Evolutionary conservation across 208 protist species (phyloP), one percentile per base, ranked within the genome.

Genomic region (Trypanosoma theileri): DNA sequence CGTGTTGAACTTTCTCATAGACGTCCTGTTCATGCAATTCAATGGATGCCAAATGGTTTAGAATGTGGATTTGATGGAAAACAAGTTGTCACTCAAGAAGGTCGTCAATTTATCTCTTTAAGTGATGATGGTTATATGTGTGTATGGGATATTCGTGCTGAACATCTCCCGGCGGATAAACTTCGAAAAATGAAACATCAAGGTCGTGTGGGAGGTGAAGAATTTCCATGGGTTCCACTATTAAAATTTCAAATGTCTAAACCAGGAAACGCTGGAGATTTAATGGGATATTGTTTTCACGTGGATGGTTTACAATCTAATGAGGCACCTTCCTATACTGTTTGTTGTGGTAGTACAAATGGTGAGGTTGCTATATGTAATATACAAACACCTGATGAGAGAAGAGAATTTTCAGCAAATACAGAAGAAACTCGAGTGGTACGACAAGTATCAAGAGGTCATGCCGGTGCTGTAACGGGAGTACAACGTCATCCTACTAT

Each of bases 131-230:
- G 91, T 16, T 73, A 75, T 28, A 86, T 97, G 69, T 85, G 84
- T 22, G 61, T 97, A 12, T 97, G 93, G 93, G 93, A 97, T 59
- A 86, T 80, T 22, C 86, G 89, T n/a, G 76, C 88, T 24, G 86
- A 95, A 44, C 73, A 96, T 69, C 77, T 96, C 44, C 85, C 86
- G 44, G 73, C 82, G 42, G 88, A 97, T 66, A 97, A 95, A 68
- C 78, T 93, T 51, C 89, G 92, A 56, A 97, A 97, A 79, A 86
- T 95, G 59, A 91, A 91, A 75, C 88, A 94, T 59, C 86, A 94
- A 67, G 81, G 73, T 66, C 85, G 85, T 58, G 65, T 71, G 13
- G 80, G 71, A 17, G 81, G 80, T 6, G 67, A 85, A 59, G 86
- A 93, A 19, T 80, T 89, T 57, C 75, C 80, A 55, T 97, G 92